These are phyloP conservation scores for Cryptosporidium parvum DNA, from an alignment of 169 alveolate genomes.

Conservation along the genomic window DNA sequence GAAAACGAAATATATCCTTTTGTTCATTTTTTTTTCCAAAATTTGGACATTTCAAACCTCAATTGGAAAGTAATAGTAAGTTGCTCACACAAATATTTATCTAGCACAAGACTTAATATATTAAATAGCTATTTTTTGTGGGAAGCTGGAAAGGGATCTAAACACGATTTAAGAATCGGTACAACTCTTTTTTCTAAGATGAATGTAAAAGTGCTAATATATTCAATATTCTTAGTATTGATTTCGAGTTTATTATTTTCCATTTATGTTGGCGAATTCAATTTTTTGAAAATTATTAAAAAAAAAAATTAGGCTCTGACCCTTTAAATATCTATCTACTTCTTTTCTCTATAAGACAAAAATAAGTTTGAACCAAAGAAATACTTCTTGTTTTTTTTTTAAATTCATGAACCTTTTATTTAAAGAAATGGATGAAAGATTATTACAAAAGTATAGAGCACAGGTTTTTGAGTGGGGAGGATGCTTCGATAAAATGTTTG, in stretches of 20 bases:
- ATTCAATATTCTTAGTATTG: background rate
- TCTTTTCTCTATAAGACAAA: background rate
- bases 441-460: slow-evolving; percentile 5
- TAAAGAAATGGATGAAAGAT: slow-evolving; percentile 31
- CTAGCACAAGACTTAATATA: background rate
- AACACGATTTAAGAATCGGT: background rate
- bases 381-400: background rate
- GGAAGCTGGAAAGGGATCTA: background rate
- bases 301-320: background rate
- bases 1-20: slow-evolving; percentile 57
- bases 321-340: background rate
- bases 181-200: background rate
- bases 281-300: background rate
- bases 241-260: background rate
- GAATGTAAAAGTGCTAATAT: background rate
- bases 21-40: slow-evolving; percentile 59
- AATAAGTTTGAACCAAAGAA: background rate
- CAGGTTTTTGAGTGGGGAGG: slow-evolving; percentile 67
- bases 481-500: slow-evolving; percentile 52
- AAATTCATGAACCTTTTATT: background rate
- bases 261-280: background rate
- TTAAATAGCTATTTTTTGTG: slow-evolving; percentile 27
- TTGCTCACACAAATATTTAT: slow-evolving; percentile 1
- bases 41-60: slow-evolving; percentile 9
- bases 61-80: slow-evolving; percentile 20